Base-by-base conservation (phyloP, 179 eudicot species). In the Vitellaria paradoxa region DNA sequence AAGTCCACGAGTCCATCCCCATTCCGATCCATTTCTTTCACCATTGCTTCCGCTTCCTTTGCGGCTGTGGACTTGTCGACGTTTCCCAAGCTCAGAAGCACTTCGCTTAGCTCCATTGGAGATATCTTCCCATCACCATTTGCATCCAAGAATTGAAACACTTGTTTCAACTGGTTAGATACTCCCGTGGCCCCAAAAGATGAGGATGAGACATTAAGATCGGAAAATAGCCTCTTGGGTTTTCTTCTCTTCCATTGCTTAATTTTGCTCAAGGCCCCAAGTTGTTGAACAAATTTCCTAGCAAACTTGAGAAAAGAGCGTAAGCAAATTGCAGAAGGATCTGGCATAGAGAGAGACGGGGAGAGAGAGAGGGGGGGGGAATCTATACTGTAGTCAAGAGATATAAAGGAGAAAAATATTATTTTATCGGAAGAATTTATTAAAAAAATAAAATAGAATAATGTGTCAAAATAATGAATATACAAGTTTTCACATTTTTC, bases 71-170 rank as follows among this genome's bases (percentile, higher is more conserved):
- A 75, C 81, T 83, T 86, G 26, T 88, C 85, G 37, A 30, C 37
- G 50, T 80, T 87, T 0, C 93, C 93, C 72, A 89, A 83, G 69
- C 80, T 81, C 18, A 83, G 14, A 7, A 91, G 82, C 69, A 88
- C 82, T 49, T 88, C 76, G n/a, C 86, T 77, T 1, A 91, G 84
- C 79, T 89, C 96, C 26, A 78, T n/a, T 0, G 82, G 78, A 20
- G 96, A 88, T 55, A 91, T 80, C 74, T 89, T 91, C 7, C 96
- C 96, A 72, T 91, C 93, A 11, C 89, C 93, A 55, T 91, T 88
- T 55, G 88, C 70, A 79, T 91, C 96, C 57, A 89, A 84, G 83
- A 88, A 87, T 42, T 86, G 76, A 86, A 91, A 91, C 9, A 91
- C 96, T 67, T 85, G 86, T 74, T 88, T 87, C 59, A 89, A 65